Percentiles rank a stretch among this genome's conserved stretches.
Evolutionary conservation across 2,329 filamentous ascomycete genomes (phyloP).

Genomic region (Ascochyta rabiei): DNA sequence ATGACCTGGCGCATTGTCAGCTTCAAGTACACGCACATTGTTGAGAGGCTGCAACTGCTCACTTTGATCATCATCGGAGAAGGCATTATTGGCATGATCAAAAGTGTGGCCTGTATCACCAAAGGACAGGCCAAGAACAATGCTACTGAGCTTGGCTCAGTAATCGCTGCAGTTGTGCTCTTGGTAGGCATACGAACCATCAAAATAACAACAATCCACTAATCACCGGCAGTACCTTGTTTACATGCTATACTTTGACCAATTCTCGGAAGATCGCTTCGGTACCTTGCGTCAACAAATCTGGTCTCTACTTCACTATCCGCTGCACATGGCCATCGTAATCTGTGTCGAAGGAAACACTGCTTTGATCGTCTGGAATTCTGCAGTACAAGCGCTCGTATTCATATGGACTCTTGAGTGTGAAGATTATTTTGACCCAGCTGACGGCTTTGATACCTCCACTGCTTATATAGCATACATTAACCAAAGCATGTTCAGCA

Average conservation of each 20-base stretch:
- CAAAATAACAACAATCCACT: neutral
- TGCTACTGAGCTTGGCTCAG: slow-evolving; percentile 27
- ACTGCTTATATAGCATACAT: slow-evolving; percentile 18
- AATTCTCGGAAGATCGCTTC: slow-evolving; percentile 55
- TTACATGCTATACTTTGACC: slow-evolving; percentile 66
- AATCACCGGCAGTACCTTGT: slow-evolving; percentile 53
- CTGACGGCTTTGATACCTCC: slow-evolving; percentile 19
- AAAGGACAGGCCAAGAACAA: slow-evolving; percentile 29
- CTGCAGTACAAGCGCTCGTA: slow-evolving; percentile 29
- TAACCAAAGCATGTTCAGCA: slow-evolving; percentile 26
- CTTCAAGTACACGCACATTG: slow-evolving; percentile 64
- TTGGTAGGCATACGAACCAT: slow-evolving; percentile 8
- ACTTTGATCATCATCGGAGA: slow-evolving; percentile 69
- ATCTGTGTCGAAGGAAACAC: slow-evolving; percentile 63
- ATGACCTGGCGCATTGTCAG: slow-evolving; percentile 58
- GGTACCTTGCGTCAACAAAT: slow-evolving; percentile 62
- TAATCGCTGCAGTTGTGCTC: slow-evolving; percentile 25
- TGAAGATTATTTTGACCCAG: slow-evolving; percentile 20
- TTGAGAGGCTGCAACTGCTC: slow-evolving; percentile 64
- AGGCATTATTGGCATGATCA: slow-evolving; percentile 63
- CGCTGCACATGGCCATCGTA: slow-evolving; percentile 65
- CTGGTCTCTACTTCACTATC: slow-evolving; percentile 63
- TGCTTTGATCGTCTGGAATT: slow-evolving; percentile 33
- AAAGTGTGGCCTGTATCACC: slow-evolving; percentile 36
- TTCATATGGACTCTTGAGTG: slow-evolving; percentile 28